A percentile compares a stretch with the other conserved stretches of the same genome.
Evolutionary conservation across 1,284 basidiomycete species (phyloP).

Genomic region (Moniliophthora roreri): DNA sequence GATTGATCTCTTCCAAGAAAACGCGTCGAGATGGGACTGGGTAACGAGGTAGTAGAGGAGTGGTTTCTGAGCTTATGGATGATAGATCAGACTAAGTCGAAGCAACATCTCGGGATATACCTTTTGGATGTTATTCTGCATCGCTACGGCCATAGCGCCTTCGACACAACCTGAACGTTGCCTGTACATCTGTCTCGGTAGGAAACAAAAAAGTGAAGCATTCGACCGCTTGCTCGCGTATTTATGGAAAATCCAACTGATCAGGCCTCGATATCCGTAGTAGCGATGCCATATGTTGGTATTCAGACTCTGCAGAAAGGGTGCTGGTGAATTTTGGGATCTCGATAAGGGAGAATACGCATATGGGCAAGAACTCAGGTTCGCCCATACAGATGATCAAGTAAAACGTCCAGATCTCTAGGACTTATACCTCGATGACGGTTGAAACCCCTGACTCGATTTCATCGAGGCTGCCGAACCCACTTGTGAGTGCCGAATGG

Average conservation of each 20-base stretch:
- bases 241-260: constrained; percentile 53
- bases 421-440: constrained; percentile 2
- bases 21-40: constrained; percentile 5
- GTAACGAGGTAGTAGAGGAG: constrained; percentile 13
- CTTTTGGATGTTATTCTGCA: constrained; percentile 37
- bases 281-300: constrained; percentile 46
- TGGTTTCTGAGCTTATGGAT: constrained; percentile 8
- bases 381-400: constrained; percentile 66
- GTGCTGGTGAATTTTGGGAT: constrained; percentile 7
- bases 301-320: constrained; percentile 18
- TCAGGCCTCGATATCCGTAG: constrained; percentile 53
- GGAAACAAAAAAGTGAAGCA: constrained; percentile 46
- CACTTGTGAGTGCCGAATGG: not conserved
- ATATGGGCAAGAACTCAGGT: constrained; percentile 40
- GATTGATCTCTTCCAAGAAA: constrained; percentile 1
- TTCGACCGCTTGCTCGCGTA: constrained; percentile 44
- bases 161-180: constrained; percentile 36
- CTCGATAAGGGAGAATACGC: constrained; percentile 6
- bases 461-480: not conserved
- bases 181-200: constrained; percentile 34
- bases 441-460: not conserved
- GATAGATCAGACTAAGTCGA: constrained; percentile 37
- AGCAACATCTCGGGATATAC: not conserved
- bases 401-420: constrained; percentile 50
- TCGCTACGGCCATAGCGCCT: constrained; percentile 50